A percentile compares a stretch with the other conserved stretches of the same genome.
Evolutionary conservation across 306 rosid genomes (phyloP).

Genomic region (Clitoria ternatea): DNA sequence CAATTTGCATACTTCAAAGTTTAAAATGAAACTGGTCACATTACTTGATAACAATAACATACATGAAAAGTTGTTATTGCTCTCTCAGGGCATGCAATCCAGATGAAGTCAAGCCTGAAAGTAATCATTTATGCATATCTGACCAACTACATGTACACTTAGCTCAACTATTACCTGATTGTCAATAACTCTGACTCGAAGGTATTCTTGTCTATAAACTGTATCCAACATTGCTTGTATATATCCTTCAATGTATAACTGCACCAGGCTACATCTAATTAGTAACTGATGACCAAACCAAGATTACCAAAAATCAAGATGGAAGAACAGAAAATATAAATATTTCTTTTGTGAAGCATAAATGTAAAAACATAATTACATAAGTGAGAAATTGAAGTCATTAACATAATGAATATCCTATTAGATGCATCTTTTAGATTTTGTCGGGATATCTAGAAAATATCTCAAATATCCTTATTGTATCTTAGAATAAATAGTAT

Average conservation of each 20-base stretch:
- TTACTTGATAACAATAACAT: neutral
- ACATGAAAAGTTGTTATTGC: neutral
- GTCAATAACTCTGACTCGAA: conserved; percentile 83
- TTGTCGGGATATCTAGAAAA: neutral
- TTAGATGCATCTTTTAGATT: neutral
- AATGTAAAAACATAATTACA: neutral
- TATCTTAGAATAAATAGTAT: neutral
- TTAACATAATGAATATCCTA: neutral
- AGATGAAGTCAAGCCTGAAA: conserved; percentile 1
- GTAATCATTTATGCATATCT: neutral
- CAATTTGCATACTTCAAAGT: conserved; percentile 1
- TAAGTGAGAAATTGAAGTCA: neutral
- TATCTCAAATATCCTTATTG: neutral
- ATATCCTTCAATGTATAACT: conserved; percentile 96
- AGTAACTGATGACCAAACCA: neutral
- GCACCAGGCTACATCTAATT: conserved; percentile 43
- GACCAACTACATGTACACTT: conserved; percentile 14
- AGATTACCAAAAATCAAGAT: conserved; percentile 14
- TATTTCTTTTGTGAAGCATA: neutral
- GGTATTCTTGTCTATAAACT: conserved; percentile 81
- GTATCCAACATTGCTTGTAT: conserved; percentile 98
- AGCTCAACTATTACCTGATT: conserved; percentile 55
- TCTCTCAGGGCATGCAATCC: conserved; percentile 14
- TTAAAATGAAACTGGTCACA: neutral
- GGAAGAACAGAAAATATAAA: neutral